phyloP scores from a whole-genome alignment of 164 flowering plant genomes.

The Vitis rotundifolia region DNA sequence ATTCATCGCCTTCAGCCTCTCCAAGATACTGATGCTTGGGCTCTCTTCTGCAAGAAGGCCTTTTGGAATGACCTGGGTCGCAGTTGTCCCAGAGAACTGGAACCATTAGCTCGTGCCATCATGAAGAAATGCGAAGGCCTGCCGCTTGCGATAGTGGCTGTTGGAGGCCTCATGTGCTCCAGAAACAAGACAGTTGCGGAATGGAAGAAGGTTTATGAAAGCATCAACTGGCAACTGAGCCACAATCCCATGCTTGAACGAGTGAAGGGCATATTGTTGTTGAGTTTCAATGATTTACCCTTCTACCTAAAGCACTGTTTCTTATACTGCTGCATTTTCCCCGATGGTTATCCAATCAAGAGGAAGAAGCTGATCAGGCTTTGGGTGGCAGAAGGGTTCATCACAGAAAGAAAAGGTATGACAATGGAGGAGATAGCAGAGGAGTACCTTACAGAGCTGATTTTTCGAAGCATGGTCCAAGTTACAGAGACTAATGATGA shows the following conservation, averaged over 20 bases:
- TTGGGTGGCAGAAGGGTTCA: conserved; percentile 61
- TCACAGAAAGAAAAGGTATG: conserved; percentile 23
- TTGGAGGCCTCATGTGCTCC: conserved; percentile 39
- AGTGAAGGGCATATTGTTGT: conserved; percentile 27
- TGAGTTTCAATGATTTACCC: conserved; percentile 48
- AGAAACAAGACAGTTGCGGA: conserved; percentile 25
- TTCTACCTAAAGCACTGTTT: conserved; percentile 44
- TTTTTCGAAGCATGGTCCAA: conserved; percentile 42
- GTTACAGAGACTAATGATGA: conserved; percentile 18
- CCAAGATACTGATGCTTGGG: conserved; percentile 33
- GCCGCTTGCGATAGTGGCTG: conserved; percentile 49
- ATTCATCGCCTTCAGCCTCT: conserved; percentile 33
- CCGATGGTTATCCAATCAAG: conserved; percentile 31
- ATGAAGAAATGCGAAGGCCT: conserved; percentile 40
- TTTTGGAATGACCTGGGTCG: conserved; percentile 23
- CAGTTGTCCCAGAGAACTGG: conserved; percentile 29
- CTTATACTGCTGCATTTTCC: conserved; percentile 43
- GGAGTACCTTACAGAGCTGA: conserved; percentile 43
- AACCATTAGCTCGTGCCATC: conserved; percentile 21
- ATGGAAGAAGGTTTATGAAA: conserved; percentile 35
- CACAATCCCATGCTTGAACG: conserved; percentile 27
- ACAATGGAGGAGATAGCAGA: conserved; percentile 50
- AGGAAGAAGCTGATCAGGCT: conserved; percentile 40
- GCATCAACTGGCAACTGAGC: conserved; percentile 32
- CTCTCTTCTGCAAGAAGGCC: conserved; percentile 40